A percentile compares a stretch with the other conserved stretches of the same genome.
phyloP scores from a whole-genome alignment of 805 yeast species.

The Wickerhamiella bombiphila region DNA sequence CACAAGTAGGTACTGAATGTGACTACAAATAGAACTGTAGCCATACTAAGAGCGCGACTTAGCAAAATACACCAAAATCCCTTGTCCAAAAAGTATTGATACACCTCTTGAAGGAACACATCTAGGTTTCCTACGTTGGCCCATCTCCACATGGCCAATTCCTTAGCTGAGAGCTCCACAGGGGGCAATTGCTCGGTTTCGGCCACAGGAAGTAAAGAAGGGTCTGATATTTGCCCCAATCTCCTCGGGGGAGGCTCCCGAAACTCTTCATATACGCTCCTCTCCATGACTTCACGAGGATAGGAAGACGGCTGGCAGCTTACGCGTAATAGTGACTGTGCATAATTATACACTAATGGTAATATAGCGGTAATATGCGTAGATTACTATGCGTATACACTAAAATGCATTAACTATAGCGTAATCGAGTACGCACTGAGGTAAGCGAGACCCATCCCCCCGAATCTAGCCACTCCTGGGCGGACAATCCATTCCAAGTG shows the following conservation, averaged over 20 bases:
- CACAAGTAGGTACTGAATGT: slow-evolving; percentile 64
- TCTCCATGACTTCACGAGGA: too few species aligned
- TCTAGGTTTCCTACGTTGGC: slow-evolving; percentile 90
- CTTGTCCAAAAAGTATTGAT: slow-evolving; percentile 69
- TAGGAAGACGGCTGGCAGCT: too few species aligned
- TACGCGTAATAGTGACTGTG: neutral
- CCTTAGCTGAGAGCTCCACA: slow-evolving; percentile 28
- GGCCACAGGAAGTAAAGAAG: slow-evolving; percentile 3
- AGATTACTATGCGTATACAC: too few species aligned
- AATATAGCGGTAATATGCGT: too few species aligned
- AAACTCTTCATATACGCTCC: slow-evolving; percentile 1
- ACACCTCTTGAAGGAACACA: slow-evolving; percentile 65
- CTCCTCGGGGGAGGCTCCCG: neutral
- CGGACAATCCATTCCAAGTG: too few species aligned
- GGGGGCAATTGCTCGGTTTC: slow-evolving; percentile 1
- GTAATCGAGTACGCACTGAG: too few species aligned
- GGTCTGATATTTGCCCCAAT: too few species aligned
- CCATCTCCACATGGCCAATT: slow-evolving; percentile 88
- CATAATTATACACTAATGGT: too few species aligned
- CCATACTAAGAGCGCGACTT: slow-evolving; percentile 47
- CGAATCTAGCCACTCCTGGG: too few species aligned
- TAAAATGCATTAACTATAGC: too few species aligned
- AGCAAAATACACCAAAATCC: slow-evolving; percentile 72
- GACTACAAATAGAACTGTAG: slow-evolving; percentile 67
- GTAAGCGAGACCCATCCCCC: too few species aligned